Evolutionary conservation across 192 early-diverging fungal genomes (phyloP).

Genomic region (Linnemannia exigua): DNA sequence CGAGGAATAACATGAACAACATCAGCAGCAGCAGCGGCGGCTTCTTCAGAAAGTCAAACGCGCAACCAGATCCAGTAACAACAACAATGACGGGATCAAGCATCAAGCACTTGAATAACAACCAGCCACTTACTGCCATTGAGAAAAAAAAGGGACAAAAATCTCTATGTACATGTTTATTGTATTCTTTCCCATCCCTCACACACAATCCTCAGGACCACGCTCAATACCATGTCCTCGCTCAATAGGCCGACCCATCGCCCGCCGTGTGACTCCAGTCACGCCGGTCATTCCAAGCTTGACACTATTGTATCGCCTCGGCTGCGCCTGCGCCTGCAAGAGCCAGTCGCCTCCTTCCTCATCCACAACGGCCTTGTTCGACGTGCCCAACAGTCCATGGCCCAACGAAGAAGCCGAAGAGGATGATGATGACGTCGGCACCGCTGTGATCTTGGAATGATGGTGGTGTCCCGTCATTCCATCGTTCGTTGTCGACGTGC

Average conservation of each 20-base stretch:
- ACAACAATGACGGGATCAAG: no score
- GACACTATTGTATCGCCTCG: slow-evolving; percentile 51
- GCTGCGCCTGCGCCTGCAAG: slow-evolving; percentile 26
- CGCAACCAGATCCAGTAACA: no score
- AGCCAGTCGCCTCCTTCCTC: slow-evolving; percentile 53
- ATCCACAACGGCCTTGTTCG: slow-evolving; percentile 37
- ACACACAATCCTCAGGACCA: slow-evolving; percentile 55
- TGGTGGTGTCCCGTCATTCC: background rate
- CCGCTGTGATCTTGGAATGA: background rate
- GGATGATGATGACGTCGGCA: background rate
- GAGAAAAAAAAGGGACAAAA: no score
- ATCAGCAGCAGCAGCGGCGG: no score
- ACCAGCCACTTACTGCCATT: no score
- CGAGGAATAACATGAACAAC: no score
- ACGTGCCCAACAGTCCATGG: background rate
- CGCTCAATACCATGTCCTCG: slow-evolving; percentile 41
- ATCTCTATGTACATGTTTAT: no score
- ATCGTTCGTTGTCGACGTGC: background rate
- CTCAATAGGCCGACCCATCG: slow-evolving; percentile 48
- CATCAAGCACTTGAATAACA: no score
- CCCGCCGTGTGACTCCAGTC: slow-evolving; percentile 41
- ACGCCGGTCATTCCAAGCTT: slow-evolving; percentile 50
- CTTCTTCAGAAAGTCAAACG: no score
- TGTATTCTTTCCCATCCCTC: no score
- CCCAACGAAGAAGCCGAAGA: background rate